A percentile compares a stretch with the other conserved stretches of the same genome.
Evolutionary conservation across 2,329 filamentous ascomycete genomes (phyloP).

Genomic region (Seiridium cupressi): DNA sequence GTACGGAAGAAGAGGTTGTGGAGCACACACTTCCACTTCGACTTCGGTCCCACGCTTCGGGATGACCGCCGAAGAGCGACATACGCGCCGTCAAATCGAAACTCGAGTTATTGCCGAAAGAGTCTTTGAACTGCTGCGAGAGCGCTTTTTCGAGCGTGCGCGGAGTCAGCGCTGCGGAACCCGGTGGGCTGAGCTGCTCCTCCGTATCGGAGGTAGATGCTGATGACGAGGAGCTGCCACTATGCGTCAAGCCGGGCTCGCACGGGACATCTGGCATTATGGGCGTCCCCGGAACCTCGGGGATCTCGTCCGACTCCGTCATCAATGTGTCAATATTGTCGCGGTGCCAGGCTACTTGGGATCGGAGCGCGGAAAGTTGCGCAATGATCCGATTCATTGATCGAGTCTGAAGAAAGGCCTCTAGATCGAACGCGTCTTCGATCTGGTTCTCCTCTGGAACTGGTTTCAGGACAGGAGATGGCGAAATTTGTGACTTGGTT

Average conservation of each 20-base stretch:
- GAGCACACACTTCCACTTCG: constrained; percentile 1
- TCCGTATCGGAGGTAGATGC: not conserved
- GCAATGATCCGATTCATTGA: constrained; percentile 49
- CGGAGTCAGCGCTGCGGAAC: not conserved
- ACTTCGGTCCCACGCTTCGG: constrained; percentile 1
- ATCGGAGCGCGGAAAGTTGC: constrained; percentile 44
- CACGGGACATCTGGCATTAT: constrained; percentile 9
- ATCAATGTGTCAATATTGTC: constrained; percentile 42
- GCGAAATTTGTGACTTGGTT: constrained; percentile 2
- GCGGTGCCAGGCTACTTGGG: constrained; percentile 49
- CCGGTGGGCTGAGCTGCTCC: not conserved
- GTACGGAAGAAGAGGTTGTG: not conserved
- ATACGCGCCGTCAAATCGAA: not conserved
- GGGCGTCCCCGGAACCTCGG: constrained; percentile 16
- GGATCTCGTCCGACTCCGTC: constrained; percentile 17
- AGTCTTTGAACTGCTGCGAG: not conserved
- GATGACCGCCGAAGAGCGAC: not conserved
- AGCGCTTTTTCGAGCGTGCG: not conserved
- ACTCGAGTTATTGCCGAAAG: not conserved
- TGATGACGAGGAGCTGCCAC: not conserved
- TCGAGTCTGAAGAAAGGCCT: constrained; percentile 36
- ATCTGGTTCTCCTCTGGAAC: constrained; percentile 10
- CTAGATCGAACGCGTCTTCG: constrained; percentile 23
- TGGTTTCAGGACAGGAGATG: constrained; percentile 7
- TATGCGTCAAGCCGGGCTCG: constrained; percentile 6